A percentile compares a stretch with the other conserved stretches of the same genome.
phyloP scores from a whole-genome alignment of 2,329 filamentous ascomycete species.

The Neofusicoccum parvum region DNA sequence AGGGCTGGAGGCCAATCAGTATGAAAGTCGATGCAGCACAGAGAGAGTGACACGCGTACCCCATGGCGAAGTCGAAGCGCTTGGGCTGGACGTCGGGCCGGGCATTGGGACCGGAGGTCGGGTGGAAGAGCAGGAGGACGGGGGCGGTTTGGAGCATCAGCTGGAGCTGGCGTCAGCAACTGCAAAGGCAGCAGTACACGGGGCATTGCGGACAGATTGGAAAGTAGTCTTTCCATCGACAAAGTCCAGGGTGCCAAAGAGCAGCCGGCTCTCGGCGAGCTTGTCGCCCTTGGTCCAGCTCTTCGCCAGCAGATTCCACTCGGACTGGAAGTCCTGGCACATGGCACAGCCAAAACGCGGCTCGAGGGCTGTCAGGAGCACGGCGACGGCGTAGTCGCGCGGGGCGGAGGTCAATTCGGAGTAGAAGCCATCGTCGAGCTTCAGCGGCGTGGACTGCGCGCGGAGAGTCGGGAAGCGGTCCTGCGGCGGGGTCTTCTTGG shows the following conservation, averaged over 20 bases:
- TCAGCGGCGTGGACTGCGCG: conserved; percentile 69
- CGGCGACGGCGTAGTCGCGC: conserved; percentile 78
- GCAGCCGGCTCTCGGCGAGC: conserved; percentile 67
- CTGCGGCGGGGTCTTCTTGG: conserved; percentile 60
- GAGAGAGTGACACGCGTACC: conserved; percentile 55
- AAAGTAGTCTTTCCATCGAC: conserved; percentile 80
- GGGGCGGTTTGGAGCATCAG: conserved; percentile 92
- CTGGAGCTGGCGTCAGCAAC: conserved; percentile 51
- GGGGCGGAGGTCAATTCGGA: conserved; percentile 73
- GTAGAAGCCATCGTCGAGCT: conserved; percentile 77
- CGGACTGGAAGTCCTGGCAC: conserved; percentile 88
- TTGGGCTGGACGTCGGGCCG: conserved; percentile 67
- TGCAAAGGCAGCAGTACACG: background rate
- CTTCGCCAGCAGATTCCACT: conserved; percentile 84
- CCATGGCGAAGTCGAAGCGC: conserved; percentile 81
- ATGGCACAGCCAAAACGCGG: conserved; percentile 80
- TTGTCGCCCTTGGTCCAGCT: conserved; percentile 89
- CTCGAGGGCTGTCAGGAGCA: conserved; percentile 87
- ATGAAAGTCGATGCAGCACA: background rate
- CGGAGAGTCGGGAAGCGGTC: conserved; percentile 74
- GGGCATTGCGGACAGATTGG: conserved; percentile 65
- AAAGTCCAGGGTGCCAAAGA: conserved; percentile 90
- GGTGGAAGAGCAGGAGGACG: conserved; percentile 82
- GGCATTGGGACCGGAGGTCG: conserved; percentile 80
- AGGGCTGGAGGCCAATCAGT: conserved; percentile 53